Evolutionary conservation across 805 yeast species (phyloP), one percentile per base, ranked within the genome.

Genomic region (Myxozyma geophila): DNA sequence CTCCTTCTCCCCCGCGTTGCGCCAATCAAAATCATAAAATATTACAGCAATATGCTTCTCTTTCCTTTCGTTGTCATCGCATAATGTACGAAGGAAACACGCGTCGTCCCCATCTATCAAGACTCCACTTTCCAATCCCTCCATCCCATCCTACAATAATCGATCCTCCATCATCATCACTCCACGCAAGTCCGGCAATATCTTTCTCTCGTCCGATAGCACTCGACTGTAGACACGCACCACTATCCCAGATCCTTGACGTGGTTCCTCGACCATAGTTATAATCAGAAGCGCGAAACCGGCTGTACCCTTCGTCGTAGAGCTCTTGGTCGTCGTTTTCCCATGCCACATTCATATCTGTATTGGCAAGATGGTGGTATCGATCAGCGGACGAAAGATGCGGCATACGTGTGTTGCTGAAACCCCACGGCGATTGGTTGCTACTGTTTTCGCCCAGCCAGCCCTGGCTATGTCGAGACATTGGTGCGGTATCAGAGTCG

Each of bases 91-190:
- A 51, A 19, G 62, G 67, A 44, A 64, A 64, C 39, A 64, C 64
- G 13, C 67, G 53, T 7, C 67, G 55, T 19, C 67, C 67, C 56
- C 67, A 53, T 8, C 58, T 54, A 53, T 88, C 88, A 53, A 89
- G 81, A 49, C 83, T 84, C 92, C 93, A 89, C 67, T 81, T 79
- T 52, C 86, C 79, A 21, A 90, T 77, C 0, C 96, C 96, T 50
- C 82, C 84, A 63, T 85, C 87, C 58, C 85, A 81, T 0, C 90
- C 92, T 41, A 88, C 83, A 7, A 85, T 77, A 44, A 88, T 73
- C 43, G 84, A 79, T 0, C 87, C 86, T 8, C 82, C 80, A 17
- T 74, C 73, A 66, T 80, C 81, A 52, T 79, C 80, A 52, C 82
- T 74, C 82, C 89, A 82, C 60, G 85, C 87, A 62, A 88, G 72